A percentile compares a stretch with the other conserved stretches of the same genome.
Evolutionary conservation across 257 asterid species (phyloP).

Genomic region (Datura wrightii): DNA sequence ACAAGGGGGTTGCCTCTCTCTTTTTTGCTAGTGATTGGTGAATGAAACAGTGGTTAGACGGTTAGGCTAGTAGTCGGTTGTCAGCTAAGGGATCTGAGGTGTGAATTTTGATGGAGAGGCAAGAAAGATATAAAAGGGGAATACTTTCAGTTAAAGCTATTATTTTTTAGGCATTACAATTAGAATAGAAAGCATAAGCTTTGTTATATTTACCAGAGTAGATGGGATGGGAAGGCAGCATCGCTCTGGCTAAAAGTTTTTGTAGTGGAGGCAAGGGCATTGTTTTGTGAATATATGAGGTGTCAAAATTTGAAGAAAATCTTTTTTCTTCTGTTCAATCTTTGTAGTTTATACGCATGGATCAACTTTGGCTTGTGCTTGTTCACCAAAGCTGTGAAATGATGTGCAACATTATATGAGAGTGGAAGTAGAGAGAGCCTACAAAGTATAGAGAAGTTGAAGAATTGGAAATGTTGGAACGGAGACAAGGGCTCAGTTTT

Average conservation of each 20-base stretch:
- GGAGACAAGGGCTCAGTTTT: background rate
- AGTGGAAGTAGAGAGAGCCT: background rate
- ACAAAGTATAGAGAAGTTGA: background rate
- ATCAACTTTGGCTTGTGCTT: slow-evolving; percentile 12
- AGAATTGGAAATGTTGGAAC: background rate
- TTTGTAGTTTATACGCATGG: background rate
- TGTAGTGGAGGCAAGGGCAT: slow-evolving; percentile 62
- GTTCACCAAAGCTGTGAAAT: background rate
- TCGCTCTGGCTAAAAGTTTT: slow-evolving; percentile 45
- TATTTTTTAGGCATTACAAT: background rate
- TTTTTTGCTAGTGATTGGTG: slow-evolving; percentile 19
- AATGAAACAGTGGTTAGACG: background rate
- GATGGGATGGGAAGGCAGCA: slow-evolving; percentile 28
- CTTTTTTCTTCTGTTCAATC: slow-evolving; percentile 11
- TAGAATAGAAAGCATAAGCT: slow-evolving; percentile 28
- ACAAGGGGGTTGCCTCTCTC: background rate
- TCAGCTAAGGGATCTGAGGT: background rate
- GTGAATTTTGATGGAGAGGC: slow-evolving; percentile 9
- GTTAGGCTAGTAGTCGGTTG: background rate
- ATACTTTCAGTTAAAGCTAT: background rate
- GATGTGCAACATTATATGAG: background rate
- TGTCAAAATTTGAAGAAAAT: slow-evolving; percentile 40
- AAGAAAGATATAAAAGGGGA: slow-evolving; percentile 19
- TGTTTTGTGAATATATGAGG: slow-evolving; percentile 64
- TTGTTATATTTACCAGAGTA: background rate